Percentiles rank a stretch among this genome's conserved stretches.
Evolutionary conservation across 2,329 filamentous ascomycete species (phyloP).

Genomic region (Hymenoscyphus scutula): DNA sequence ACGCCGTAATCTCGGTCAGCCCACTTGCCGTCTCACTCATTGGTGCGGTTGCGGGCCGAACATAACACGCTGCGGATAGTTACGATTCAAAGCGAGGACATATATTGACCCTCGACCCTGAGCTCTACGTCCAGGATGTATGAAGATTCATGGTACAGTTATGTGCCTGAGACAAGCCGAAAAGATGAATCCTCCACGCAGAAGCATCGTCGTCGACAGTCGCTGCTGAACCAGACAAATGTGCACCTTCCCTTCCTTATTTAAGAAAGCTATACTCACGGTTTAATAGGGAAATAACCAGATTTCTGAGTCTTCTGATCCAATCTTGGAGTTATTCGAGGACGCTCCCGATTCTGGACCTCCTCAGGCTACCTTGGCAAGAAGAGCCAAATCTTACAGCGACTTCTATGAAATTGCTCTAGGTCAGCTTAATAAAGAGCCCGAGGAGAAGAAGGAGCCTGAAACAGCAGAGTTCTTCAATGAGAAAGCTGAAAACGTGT

Average conservation of each 20-base stretch:
- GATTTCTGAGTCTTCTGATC: constrained; percentile 50
- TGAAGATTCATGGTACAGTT: constrained; percentile 82
- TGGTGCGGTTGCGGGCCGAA: not conserved
- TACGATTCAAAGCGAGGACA: not conserved
- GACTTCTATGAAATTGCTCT: constrained; percentile 68
- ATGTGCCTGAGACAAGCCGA: constrained; percentile 62
- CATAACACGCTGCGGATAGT: not conserved
- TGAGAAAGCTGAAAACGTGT: constrained; percentile 47
- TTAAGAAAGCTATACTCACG: constrained; percentile 29
- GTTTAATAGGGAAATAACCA: constrained; percentile 51
- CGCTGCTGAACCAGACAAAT: constrained; percentile 65
- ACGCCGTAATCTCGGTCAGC: not conserved
- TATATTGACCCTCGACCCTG: not conserved
- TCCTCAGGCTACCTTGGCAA: constrained; percentile 61
- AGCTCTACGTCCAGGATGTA: constrained; percentile 54
- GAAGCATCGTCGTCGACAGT: constrained; percentile 65
- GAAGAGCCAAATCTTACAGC: constrained; percentile 74
- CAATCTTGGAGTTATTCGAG: constrained; percentile 58
- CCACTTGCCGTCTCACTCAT: too few relatives aligned
- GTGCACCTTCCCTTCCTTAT: constrained; percentile 45
- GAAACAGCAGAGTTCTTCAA: constrained; percentile 31
- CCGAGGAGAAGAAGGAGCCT: constrained; percentile 27
- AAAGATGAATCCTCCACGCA: constrained; percentile 45
- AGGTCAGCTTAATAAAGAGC: constrained; percentile 55
- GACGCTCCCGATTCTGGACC: constrained; percentile 57